Conservation (phyloP, 768 basidiomycete genomes). For the Lentinus tigrinus region DNA sequence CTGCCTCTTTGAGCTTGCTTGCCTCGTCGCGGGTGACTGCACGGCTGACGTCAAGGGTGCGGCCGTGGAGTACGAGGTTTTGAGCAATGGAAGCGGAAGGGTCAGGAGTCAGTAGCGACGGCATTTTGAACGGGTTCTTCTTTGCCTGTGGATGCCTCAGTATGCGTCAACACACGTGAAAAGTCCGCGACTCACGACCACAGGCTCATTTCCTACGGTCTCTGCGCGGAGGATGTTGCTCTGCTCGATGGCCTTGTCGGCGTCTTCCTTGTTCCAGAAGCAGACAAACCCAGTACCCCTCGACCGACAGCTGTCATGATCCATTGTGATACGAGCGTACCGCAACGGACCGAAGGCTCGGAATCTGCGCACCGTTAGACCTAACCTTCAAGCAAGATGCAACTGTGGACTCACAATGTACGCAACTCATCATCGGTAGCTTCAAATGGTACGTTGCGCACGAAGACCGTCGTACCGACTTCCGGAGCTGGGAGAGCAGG, state of each 20-base stretch:
- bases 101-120: conserved; percentile 91
- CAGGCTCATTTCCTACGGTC: conserved; percentile 46
- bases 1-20: conserved; percentile 82
- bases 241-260: conserved; percentile 80
- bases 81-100: conserved; percentile 83
- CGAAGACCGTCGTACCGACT: conserved; percentile 87
- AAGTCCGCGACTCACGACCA: conserved; percentile 19
- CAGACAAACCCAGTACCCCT: conserved; percentile 96
- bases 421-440: conserved; percentile 93
- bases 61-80: conserved; percentile 84
- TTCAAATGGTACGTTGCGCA: conserved; percentile 90
- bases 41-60: conserved; percentile 85
- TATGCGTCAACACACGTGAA: not conserved
- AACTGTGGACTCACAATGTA: conserved; percentile 55
- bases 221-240: conserved; percentile 70
- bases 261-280: conserved; percentile 93
- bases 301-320: conserved; percentile 78
- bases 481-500: conserved; percentile 81
- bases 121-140: conserved; percentile 84
- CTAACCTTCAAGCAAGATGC: not conserved
- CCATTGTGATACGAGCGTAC: conserved; percentile 90
- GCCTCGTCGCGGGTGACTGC: conserved; percentile 93
- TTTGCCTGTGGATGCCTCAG: conserved; percentile 40
- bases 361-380: conserved; percentile 54
- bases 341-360: conserved; percentile 89